These are phyloP conservation scores for Syzygium aqueum DNA, from an alignment of 345 rosid species.

Conservation along the genomic window DNA sequence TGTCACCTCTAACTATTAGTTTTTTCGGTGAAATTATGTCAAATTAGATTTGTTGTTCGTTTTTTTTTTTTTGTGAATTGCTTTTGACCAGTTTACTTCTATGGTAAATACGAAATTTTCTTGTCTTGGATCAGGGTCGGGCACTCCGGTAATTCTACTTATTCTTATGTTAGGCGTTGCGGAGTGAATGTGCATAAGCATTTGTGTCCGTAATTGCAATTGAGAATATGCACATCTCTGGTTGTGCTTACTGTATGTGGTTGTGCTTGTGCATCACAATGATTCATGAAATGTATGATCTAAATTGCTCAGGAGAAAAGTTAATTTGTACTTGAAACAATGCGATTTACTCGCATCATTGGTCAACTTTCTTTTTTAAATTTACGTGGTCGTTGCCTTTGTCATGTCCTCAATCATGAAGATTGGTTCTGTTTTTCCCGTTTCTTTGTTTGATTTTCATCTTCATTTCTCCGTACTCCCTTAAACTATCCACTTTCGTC, in stretches of 20 bases:
- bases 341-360: background rate
- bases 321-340: background rate
- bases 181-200: background rate
- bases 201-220: background rate
- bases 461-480: background rate
- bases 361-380: background rate
- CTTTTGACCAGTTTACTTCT: background rate
- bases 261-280: background rate
- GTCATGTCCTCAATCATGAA: background rate
- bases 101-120: background rate
- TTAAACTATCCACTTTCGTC: background rate
- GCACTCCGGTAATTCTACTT: background rate
- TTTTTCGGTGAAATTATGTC: background rate
- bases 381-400: background rate
- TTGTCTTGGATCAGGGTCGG: background rate
- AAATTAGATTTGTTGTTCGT: background rate
- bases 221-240: background rate
- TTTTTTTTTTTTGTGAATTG: background rate
- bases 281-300: background rate
- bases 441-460: background rate
- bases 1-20: background rate
- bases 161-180: background rate
- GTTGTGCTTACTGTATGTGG: background rate
- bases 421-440: background rate
- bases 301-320: background rate